phyloP scores from a whole-genome alignment of 805 yeast genomes.

The Monosporozyma yasuniensis region DNA sequence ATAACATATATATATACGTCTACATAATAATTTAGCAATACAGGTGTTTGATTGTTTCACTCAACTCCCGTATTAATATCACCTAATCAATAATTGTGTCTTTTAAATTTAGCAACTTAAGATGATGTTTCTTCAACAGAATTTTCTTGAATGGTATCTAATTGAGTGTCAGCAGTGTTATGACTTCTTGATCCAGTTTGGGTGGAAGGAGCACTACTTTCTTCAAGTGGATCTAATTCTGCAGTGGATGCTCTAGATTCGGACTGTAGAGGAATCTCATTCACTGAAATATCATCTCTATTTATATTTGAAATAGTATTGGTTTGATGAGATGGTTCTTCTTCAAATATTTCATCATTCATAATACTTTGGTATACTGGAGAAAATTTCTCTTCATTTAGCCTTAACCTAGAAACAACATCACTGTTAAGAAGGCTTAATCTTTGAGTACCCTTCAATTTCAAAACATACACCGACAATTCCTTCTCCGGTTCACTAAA shows the following conservation, averaged over 20 bases:
- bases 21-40: neutral
- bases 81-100: no score
- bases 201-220: constrained; percentile 3
- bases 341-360: constrained; percentile 18
- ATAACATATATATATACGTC: neutral
- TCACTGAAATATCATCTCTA: neutral
- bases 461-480: constrained; percentile 21
- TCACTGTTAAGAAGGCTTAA: constrained; percentile 13
- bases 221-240: constrained; percentile 5
- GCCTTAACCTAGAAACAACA: constrained; percentile 12
- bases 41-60: neutral
- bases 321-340: constrained; percentile 1
- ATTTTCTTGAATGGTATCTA: constrained; percentile 10
- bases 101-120: no score
- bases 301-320: neutral
- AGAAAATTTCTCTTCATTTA: constrained; percentile 25
- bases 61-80: neutral
- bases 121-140: constrained; percentile 1
- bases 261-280: neutral
- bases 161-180: constrained; percentile 1
- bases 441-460: constrained; percentile 22
- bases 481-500: constrained; percentile 16
- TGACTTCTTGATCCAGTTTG: constrained; percentile 2
- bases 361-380: constrained; percentile 16
- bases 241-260: neutral